Evolutionary conservation across 768 basidiomycete genomes (phyloP).

Genomic region (Podaxis sp.): DNA sequence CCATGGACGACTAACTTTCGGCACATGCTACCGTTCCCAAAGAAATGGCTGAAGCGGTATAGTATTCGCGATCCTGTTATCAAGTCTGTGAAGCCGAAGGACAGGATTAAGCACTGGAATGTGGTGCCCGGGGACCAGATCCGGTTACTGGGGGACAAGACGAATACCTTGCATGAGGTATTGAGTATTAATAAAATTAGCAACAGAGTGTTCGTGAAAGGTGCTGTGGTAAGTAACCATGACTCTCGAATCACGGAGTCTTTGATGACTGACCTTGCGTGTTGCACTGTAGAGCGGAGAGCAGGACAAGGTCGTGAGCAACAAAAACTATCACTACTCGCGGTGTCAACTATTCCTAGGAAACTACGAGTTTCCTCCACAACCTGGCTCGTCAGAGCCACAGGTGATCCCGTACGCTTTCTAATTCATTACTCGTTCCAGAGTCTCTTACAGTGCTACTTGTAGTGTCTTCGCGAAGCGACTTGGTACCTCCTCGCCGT

Average conservation of each 20-base stretch:
- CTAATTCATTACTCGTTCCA: slow-evolving; percentile 5
- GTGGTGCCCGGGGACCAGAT: slow-evolving; percentile 83
- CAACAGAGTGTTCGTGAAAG: slow-evolving; percentile 62
- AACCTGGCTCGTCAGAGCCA: slow-evolving; percentile 32
- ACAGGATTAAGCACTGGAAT: slow-evolving; percentile 86
- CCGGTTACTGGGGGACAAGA: slow-evolving; percentile 63
- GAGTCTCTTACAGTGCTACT: slow-evolving; percentile 4
- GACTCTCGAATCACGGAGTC: neutral
- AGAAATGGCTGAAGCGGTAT: slow-evolving; percentile 44
- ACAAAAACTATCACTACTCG: slow-evolving; percentile 69
- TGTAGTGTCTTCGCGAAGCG: slow-evolving; percentile 77
- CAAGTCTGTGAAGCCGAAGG: slow-evolving; percentile 59
- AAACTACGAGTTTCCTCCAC: slow-evolving; percentile 56
- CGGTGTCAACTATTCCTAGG: slow-evolving; percentile 78
- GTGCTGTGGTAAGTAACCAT: slow-evolving; percentile 33
- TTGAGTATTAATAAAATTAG: slow-evolving; percentile 69
- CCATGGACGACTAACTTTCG: slow-evolving; percentile 67
- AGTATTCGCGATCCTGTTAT: slow-evolving; percentile 42
- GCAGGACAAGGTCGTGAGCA: slow-evolving; percentile 31
- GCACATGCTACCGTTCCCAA: slow-evolving; percentile 63
- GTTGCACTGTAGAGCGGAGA: slow-evolving; percentile 21
- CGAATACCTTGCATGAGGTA: slow-evolving; percentile 64
- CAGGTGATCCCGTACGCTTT: slow-evolving; percentile 45
- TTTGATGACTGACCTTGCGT: neutral
- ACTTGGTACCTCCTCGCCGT: slow-evolving; percentile 55